phyloP scores from a whole-genome alignment of 2,329 filamentous ascomycete species.

The Aspergillus sergii region DNA sequence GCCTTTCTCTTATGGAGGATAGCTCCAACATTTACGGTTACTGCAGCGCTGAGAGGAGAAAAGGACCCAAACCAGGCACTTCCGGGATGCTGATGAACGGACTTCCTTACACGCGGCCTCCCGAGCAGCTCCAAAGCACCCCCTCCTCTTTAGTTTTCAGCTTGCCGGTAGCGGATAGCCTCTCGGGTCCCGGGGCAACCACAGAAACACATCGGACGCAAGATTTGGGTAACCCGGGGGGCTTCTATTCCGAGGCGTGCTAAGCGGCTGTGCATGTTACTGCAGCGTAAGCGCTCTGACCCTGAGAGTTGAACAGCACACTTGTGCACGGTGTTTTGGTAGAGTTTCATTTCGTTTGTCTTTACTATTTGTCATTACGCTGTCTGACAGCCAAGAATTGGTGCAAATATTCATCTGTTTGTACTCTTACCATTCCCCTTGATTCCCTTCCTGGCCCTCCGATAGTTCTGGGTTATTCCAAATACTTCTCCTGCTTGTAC shows the following conservation, averaged over 20 bases:
- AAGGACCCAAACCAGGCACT: constrained; percentile 27
- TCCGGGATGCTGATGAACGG: constrained; percentile 43
- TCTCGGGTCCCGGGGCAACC: constrained; percentile 24
- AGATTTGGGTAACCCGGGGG: constrained; percentile 27
- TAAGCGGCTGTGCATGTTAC: not conserved
- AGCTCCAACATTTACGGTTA: constrained; percentile 45
- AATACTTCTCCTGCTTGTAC: constrained; percentile 1
- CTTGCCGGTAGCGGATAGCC: constrained; percentile 16
- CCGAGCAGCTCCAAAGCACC: constrained; percentile 20
- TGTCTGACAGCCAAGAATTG: not conserved
- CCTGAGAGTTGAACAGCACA: not conserved
- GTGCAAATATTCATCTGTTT: not conserved
- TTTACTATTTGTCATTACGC: not conserved
- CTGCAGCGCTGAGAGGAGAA: constrained; percentile 33
- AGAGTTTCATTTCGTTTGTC: not conserved
- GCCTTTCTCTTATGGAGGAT: constrained; percentile 32
- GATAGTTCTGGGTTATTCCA: not conserved
- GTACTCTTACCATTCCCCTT: not conserved
- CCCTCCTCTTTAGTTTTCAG: constrained; percentile 1
- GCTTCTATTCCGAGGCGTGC: constrained; percentile 10
- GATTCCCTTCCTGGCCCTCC: not conserved
- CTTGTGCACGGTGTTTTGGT: not conserved
- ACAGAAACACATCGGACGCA: constrained; percentile 26
- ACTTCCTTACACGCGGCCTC: constrained; percentile 39
- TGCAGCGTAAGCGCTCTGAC: not conserved